Percentiles rank a stretch among this genome's conserved stretches.
Evolutionary conservation across 257 asterid genomes (phyloP).

Genomic region (Ajuga chamaepitys): DNA sequence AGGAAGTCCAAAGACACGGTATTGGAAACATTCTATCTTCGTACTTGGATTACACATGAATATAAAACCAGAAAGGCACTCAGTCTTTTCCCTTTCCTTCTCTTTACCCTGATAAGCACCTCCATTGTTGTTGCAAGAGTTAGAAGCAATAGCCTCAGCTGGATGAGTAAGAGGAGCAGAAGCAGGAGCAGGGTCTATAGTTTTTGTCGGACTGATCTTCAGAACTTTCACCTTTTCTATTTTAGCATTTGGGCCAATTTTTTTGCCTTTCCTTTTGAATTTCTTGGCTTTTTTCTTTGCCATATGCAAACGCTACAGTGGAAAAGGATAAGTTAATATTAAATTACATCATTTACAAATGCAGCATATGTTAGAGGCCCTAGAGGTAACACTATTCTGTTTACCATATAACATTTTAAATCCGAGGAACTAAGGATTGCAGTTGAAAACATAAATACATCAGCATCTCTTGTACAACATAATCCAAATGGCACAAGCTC

Average conservation of each 20-base stretch:
- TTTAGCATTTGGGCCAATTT: conserved; percentile 13
- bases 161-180: conserved; percentile 12
- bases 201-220: conserved; percentile 1
- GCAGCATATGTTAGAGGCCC: not conserved
- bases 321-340: conserved; percentile 5
- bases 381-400: not conserved
- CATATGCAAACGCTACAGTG: conserved; percentile 20
- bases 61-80: conserved; percentile 50
- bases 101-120: conserved; percentile 16
- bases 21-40: conserved; percentile 57
- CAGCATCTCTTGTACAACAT: not conserved
- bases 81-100: conserved; percentile 14
- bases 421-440: not conserved
- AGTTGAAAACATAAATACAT: not conserved
- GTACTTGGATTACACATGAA: conserved; percentile 61
- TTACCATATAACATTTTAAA: not conserved
- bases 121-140: conserved; percentile 5
- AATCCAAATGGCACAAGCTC: not conserved
- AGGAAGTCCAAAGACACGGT: conserved; percentile 83
- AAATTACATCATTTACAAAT: not conserved
- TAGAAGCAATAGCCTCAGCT: conserved; percentile 20
- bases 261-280: conserved; percentile 18
- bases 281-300: conserved; percentile 26
- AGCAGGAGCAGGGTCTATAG: conserved; percentile 13
- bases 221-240: conserved; percentile 20